A percentile compares a stretch with the other conserved stretches of the same genome.
Evolutionary conservation across 768 basidiomycete genomes (phyloP).

Genomic region (Chiua virens): DNA sequence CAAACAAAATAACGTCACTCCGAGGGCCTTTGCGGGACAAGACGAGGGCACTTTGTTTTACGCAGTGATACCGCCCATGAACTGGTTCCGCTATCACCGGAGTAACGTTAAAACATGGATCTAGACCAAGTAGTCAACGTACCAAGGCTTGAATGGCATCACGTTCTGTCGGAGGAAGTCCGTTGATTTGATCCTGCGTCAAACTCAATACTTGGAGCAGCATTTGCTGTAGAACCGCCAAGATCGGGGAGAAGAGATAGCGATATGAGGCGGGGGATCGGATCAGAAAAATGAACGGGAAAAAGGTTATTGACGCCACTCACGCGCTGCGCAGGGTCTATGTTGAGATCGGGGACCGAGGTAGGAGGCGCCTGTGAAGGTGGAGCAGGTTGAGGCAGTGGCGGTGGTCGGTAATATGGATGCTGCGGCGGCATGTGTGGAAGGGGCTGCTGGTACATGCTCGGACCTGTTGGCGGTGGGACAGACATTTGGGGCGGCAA

Average conservation of each 20-base stretch:
- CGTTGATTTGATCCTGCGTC: conserved; percentile 80
- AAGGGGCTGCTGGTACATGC: conserved; percentile 32
- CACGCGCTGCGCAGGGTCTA: conserved; percentile 55
- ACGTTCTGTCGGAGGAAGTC: conserved; percentile 74
- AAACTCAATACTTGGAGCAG: conserved; percentile 83
- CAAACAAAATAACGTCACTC: background rate
- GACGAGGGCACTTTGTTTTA: conserved; percentile 4
- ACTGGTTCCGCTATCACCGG: conserved; percentile 32
- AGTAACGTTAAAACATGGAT: background rate
- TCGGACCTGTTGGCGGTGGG: conserved; percentile 28
- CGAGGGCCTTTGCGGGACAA: background rate
- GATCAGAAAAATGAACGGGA: too few relatives aligned
- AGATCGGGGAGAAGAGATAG: background rate
- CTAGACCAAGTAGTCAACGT: conserved; percentile 17
- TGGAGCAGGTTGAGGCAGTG: conserved; percentile 29
- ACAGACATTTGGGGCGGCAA: conserved; percentile 34
- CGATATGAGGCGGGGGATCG: too few relatives aligned
- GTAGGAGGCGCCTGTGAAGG: conserved; percentile 31
- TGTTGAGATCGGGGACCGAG: conserved; percentile 35
- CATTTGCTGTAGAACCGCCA: conserved; percentile 54
- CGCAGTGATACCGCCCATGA: conserved; percentile 33
- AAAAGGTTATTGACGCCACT: conserved; percentile 13
- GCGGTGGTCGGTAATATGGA: conserved; percentile 31
- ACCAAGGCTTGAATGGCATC: conserved; percentile 82
- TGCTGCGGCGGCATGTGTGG: conserved; percentile 34